Conservation (phyloP, 805 yeast species). For the Teunomyces lycoperdinae region DNA sequence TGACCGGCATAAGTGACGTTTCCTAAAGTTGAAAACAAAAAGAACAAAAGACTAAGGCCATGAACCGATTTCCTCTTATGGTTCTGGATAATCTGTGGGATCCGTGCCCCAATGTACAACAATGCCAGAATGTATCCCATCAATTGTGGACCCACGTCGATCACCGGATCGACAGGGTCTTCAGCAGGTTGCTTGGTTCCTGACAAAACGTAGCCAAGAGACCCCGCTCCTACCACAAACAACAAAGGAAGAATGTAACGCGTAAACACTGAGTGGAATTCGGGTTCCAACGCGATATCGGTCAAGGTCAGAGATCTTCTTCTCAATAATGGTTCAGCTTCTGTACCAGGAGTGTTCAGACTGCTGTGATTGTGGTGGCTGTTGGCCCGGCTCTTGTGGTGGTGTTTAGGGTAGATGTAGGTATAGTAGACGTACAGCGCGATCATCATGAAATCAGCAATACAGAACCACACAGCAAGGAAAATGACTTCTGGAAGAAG, state of each 20-base stretch:
- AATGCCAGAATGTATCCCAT: conserved; percentile 70
- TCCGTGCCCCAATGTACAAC: conserved; percentile 63
- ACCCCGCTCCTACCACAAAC: conserved; percentile 63
- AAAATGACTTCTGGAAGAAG: conserved; percentile 67
- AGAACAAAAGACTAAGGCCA: conserved; percentile 82
- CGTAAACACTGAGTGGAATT: conserved; percentile 44
- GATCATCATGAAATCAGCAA: conserved; percentile 63
- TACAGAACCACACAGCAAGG: conserved; percentile 73
- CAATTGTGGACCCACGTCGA: conserved; percentile 56
- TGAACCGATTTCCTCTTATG: conserved; percentile 71
- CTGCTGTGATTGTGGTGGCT: conserved; percentile 10
- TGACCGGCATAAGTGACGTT: conserved; percentile 75
- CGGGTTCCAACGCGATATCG: conserved; percentile 47
- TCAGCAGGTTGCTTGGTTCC: conserved; percentile 27
- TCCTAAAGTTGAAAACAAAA: conserved; percentile 70
- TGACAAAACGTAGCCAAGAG: conserved; percentile 55
- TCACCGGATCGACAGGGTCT: conserved; percentile 16
- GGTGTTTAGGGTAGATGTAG: conserved; percentile 40
- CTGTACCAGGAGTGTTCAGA: conserved; percentile 5
- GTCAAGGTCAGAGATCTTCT: conserved; percentile 54
- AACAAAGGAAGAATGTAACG: conserved; percentile 57
- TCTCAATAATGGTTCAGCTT: conserved; percentile 34
- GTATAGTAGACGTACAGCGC: conserved; percentile 58
- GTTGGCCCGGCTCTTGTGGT: conserved; percentile 12
- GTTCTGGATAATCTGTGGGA: conserved; percentile 85